Base-by-base conservation (phyloP, 1,284 basidiomycete genomes). In the Volvariella surrecta region DNA sequence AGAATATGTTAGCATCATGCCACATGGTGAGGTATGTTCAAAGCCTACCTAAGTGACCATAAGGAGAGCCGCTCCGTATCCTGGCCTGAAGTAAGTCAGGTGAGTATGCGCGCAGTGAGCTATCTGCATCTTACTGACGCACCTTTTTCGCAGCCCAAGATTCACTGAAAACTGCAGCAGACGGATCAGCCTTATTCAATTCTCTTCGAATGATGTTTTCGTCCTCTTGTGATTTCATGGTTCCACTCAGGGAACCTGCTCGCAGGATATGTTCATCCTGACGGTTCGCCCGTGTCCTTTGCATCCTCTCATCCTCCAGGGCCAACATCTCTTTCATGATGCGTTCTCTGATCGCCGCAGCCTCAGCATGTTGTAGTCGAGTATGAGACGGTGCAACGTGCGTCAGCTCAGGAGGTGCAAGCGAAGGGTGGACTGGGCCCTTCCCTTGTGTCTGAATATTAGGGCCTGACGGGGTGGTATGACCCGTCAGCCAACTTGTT, bases 251-350 rank as follows among this genome's bases (percentile, higher is more conserved):
- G 30, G 64, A 65, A 21, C 73, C 71, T 32, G 79, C 64, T 42
- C 72, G 66, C 48, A 82, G 66, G 39, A 75, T 70, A 30, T 73
- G 73, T 46, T 81, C 77, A 11, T 70, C 72, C 37, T 77, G 68
- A 11, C 70, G 64, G 44, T 71, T 75, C 50, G 84, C 79, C 45
- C 82, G 81, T 95, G 98, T 99, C 11, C 94, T 77, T 45, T 86
- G 79, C 82, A 99, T 95, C 18, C 95, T 78, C 62, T 98, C 92
- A 58, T 99, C 94, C 62, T 99, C 95, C 19, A 99, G 68, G 32
- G 89, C 74, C 56, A 97, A 74, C 95, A 99, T 99, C 71, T 99
- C 95, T 55, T 89, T 81, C 96, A 99, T 99, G 55, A 99, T 99
- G 19, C 93, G 76, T 54, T 93, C 89, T 11, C 90, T 78, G 52